Conservation (phyloP, 371 early-diverging fungal genomes). For the Conidiobolus incongruus region DNA sequence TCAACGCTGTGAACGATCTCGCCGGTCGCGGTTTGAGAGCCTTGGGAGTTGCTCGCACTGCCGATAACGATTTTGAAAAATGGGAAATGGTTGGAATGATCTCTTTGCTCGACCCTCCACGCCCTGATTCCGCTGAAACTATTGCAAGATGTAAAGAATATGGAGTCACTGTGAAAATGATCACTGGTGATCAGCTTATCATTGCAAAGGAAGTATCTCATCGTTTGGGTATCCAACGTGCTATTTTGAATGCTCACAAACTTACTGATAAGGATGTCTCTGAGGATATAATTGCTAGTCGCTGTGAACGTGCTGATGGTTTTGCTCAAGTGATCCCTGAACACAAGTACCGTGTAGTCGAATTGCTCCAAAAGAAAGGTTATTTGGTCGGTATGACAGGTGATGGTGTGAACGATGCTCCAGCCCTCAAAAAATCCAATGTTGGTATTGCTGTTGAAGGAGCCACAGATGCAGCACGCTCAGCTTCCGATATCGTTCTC, state of each 20-base stretch:
- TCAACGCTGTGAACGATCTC: conserved; percentile 49
- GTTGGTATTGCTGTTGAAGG: conserved; percentile 57
- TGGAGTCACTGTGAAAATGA: conserved; percentile 72
- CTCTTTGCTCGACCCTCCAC: conserved; percentile 75
- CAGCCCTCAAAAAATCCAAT: conserved; percentile 61
- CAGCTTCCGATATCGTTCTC: conserved; percentile 77
- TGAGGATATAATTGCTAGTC: conserved; percentile 64
- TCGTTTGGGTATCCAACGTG: conserved; percentile 58
- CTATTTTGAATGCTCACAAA: conserved; percentile 50
- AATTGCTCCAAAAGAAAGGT: conserved; percentile 43
- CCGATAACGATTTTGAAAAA: conserved; percentile 32
- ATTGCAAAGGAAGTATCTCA: conserved; percentile 76
- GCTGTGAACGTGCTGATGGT: conserved; percentile 68
- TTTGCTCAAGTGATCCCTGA: conserved; percentile 93
- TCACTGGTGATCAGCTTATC: conserved; percentile 76
- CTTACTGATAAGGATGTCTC: conserved; percentile 56
- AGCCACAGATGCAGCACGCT: conserved; percentile 77
- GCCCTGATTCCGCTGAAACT: conserved; percentile 32
- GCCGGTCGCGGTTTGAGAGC: conserved; percentile 77
- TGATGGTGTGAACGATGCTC: conserved; percentile 86
- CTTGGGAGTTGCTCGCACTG: conserved; percentile 64
- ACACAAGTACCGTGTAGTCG: conserved; percentile 85
- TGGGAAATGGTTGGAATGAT: conserved; percentile 52
- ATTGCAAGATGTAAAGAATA: conserved; percentile 35
- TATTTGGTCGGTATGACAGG: conserved; percentile 70